phyloP scores from a whole-genome alignment of 192 early-diverging fungal species.

The Gigaspora rosea region DNA sequence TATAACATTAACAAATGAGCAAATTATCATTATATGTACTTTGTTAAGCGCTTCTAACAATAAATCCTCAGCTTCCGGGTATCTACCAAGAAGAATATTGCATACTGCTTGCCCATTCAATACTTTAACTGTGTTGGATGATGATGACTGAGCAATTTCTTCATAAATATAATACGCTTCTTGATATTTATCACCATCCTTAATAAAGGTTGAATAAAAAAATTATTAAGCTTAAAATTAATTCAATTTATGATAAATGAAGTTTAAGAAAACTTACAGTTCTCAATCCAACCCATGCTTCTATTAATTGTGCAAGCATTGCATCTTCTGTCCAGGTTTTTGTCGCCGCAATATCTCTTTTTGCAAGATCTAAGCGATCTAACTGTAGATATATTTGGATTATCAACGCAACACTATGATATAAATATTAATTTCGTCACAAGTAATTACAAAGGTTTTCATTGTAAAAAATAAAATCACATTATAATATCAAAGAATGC shows the following conservation, averaged over 20 bases:
- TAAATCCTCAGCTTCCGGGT: slow-evolving; percentile 79
- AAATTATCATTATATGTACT: slow-evolving; percentile 39
- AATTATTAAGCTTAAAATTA: background rate
- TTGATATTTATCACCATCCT: slow-evolving; percentile 79
- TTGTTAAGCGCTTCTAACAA: slow-evolving; percentile 76
- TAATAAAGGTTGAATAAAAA: background rate
- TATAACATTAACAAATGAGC: background rate
- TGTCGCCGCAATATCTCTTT: slow-evolving; percentile 68
- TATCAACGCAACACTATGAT: slow-evolving; percentile 68
- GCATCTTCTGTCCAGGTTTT: slow-evolving; percentile 97
- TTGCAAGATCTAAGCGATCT: slow-evolving; percentile 84
- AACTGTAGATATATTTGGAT: slow-evolving; percentile 78
- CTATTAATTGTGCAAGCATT: slow-evolving; percentile 86
- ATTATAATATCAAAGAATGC: background rate
- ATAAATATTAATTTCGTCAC: background rate
- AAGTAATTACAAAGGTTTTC: slow-evolving; percentile 3
- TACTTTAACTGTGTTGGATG: slow-evolving; percentile 70
- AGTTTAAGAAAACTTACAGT: slow-evolving; percentile 43
- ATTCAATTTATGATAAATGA: background rate
- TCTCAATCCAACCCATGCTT: slow-evolving; percentile 82
- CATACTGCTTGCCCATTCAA: slow-evolving; percentile 80
- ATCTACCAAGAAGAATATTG: slow-evolving; percentile 76
- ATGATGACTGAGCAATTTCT: slow-evolving; percentile 83
- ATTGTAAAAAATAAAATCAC: background rate
- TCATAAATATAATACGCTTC: slow-evolving; percentile 94